Conservation (phyloP, 139 green algal genomes). For the Monoraphidium neglectum region DNA sequence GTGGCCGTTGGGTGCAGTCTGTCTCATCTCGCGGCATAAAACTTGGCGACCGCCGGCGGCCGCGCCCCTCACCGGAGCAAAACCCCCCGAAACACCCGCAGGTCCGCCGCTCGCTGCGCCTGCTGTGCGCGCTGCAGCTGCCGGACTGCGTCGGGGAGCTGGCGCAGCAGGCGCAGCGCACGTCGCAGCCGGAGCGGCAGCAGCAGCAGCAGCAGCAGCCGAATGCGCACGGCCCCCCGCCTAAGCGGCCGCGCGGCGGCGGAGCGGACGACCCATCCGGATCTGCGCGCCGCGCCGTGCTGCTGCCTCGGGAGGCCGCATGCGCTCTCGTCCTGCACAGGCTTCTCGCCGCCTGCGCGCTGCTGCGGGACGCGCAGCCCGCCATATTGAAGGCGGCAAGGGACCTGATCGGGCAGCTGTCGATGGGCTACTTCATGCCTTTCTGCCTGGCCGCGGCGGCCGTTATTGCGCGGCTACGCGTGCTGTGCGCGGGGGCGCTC, state of each 20-base stretch:
- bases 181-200: slow-evolving; percentile 14
- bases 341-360: slow-evolving; percentile 29
- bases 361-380: slow-evolving; percentile 31
- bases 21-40: background rate
- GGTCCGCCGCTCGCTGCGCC: slow-evolving; percentile 12
- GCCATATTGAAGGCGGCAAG: slow-evolving; percentile 25
- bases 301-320: slow-evolving; percentile 3
- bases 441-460: slow-evolving; percentile 50
- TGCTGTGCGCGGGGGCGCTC: slow-evolving; percentile 1
- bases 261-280: background rate
- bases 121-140: slow-evolving; percentile 17
- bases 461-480: slow-evolving; percentile 54
- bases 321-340: slow-evolving; percentile 31
- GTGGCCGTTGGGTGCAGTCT: background rate
- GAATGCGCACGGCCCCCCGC: background rate
- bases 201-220: background rate
- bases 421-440: slow-evolving; percentile 74
- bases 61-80: background rate
- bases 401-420: slow-evolving; percentile 59
- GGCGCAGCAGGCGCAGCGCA: slow-evolving; percentile 8
- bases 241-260: background rate
- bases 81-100: background rate
- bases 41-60: background rate
- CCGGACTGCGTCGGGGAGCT: slow-evolving; percentile 17
- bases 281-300: background rate